Base-by-base conservation (phyloP, 768 basidiomycete genomes). In the Serpula lacrymans region DNA sequence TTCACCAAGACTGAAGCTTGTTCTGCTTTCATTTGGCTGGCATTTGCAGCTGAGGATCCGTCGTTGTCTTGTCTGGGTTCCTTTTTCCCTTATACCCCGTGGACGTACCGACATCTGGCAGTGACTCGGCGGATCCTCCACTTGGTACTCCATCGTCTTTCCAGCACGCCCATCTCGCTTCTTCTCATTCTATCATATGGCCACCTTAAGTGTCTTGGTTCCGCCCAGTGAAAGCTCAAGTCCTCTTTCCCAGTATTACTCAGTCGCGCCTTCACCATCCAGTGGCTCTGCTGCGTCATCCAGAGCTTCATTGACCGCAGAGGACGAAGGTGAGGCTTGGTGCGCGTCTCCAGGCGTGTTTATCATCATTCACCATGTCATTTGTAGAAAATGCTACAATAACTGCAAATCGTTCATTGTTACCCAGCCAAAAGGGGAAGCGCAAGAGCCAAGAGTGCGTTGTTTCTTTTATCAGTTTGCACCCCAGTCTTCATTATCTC, bases 381-480 rank as follows among this genome's bases (percentile, higher is more conserved):
- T 14, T 34, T 39, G 18, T 60, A 88, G 87, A 88, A 63, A 84
- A 88, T 60, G 60, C 71, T 50, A 89, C 87, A 13, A 78, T 88
- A 52, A 89, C 81, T 31, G 63, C 69, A 38, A 76, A 68, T 50
- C 74, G 66, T 38, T 49, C 71, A 11, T 54, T 75, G 42, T 43
- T 43, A 13, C 58, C 69, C 39, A 71, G 66, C 52, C 68, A 57
- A 49, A 64, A 66, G 34, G 75, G 72, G 40, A 80, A 72, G 55
- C 73, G 67, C 59, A 80, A 67, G 61, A 80, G 79, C 54, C 71
- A 76, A 48, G 84, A 87, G 85, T 88, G 59, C 60, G 85, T 77
- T 51, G 41, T 48, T 46, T 55, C 44, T 40, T 49, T 31, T 34
- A 34, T 42, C 45, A 23, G 21, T 10, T n/a, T 22, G 17, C 39